Base-by-base conservation (phyloP, 208 protist species). In the Trypanosoma caninum region DNA sequence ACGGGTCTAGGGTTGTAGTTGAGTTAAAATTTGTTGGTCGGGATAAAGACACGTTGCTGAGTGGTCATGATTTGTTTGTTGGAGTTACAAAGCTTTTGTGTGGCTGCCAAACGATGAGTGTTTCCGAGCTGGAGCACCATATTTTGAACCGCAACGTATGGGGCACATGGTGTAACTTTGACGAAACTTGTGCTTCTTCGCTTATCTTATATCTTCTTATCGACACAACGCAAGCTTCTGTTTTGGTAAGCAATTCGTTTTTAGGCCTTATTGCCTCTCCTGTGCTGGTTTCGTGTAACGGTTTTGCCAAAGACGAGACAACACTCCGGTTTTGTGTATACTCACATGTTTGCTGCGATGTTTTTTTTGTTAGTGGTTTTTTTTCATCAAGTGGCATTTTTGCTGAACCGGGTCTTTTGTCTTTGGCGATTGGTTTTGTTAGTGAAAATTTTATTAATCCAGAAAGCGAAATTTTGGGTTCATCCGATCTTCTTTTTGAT, bases 161-260 rank as follows among this genome's bases (percentile, higher is more conserved):
- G 81, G 89, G 89, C 1, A 78, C 82, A 42, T 95, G 89, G 89
- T 91, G 79, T 63, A 85, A 93, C 60, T 59, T 65, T 3, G 65
- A 61, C 28, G 71, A 78, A 31, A 88, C 84, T 59, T 72, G 83
- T 27, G 72, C 65, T 25, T 22, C 52, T 18, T 62, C 69, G 33
- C 75, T 76, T n/a, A 55, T 40, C 6, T 53, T 95, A 5, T 85
- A 77, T 47, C 45, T 91, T 35, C 56, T 88, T 16, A 70, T 95
- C 25, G 85, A 95, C 57, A 76, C 71, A 41, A 67, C 77, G 11
- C 72, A 74, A 34, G 77, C 73, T 52, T 62, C 61, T 23, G 46
- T 95, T 11, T 73, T 74, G 58, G 66, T 93, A 42, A 93, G 85
- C 61, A 79, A 77, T 16, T 81, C 81, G 0, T 64, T 93, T 40